phyloP scores from a whole-genome alignment of 2,329 filamentous ascomycete species.

The Aspergillus proliferans region DNA sequence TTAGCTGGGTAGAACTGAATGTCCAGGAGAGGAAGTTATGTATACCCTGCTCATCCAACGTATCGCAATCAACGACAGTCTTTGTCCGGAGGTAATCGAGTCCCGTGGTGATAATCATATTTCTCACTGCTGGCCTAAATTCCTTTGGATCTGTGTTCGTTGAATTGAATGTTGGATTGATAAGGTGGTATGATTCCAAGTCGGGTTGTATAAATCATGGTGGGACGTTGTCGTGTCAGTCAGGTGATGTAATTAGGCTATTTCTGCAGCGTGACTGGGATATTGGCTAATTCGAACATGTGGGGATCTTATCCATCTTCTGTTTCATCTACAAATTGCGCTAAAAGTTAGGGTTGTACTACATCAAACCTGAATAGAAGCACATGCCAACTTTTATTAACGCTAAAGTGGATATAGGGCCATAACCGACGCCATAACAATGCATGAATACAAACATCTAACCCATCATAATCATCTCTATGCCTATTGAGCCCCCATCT shows the following conservation, averaged over 20 bases:
- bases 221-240: too few relatives aligned
- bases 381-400: too few relatives aligned
- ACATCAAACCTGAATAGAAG: too few relatives aligned
- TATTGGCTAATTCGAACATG: too few relatives aligned
- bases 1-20: not conserved
- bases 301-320: too few relatives aligned
- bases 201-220: not conserved
- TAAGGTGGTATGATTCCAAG: not conserved
- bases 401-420: not conserved
- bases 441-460: not conserved
- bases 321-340: too few relatives aligned
- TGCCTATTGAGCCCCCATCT: slow-evolving; percentile 6
- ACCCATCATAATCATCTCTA: slow-evolving; percentile 1
- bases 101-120: slow-evolving; percentile 16
- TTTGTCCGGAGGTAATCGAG: slow-evolving; percentile 41
- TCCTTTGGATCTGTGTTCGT: too few relatives aligned
- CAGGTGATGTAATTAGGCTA: too few relatives aligned
- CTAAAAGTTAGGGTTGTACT: too few relatives aligned
- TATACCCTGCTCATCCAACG: slow-evolving; percentile 44
- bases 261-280: too few relatives aligned
- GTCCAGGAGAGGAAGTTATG: slow-evolving; percentile 1
- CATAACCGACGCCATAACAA: not conserved
- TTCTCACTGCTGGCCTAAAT: not conserved
- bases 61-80: slow-evolving; percentile 49
- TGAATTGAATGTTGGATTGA: not conserved